Base-by-base conservation (phyloP, 2,329 filamentous ascomycete genomes). In the Trichoderma breve region DNA sequence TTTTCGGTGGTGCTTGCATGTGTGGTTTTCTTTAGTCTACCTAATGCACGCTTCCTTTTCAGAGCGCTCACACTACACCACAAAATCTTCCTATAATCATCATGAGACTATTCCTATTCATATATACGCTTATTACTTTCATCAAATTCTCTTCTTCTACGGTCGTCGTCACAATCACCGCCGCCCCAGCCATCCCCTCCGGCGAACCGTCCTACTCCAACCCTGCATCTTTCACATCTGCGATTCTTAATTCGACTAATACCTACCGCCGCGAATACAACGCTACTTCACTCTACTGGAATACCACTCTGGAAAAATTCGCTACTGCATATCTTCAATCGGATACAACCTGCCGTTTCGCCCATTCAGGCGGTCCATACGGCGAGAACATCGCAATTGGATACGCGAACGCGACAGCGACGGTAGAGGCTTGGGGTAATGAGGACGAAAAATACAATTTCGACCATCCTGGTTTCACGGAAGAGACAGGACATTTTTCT, bases 321-420 rank as follows among this genome's bases (percentile, higher is more conserved):
- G 90, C 91, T 0, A 73, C 75, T 4, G 76, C 82, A 1, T 93
- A 88, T 76, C 82, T 88, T 18, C 57, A 62, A 21, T 75, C 76
- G 62, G 87, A 26, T 74, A 76, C 68, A 71, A 75, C 77, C 72
- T 88, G 87, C 79, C 76, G 78, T 3, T 89, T 90, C 74, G 77
- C 81, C 66, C 89, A 91, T 81, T 88, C 83, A 74, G 85, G 86
- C 70, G 90, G 90, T 0, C 88, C 90, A 0, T 90, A 90, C 73
- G 92, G 92, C 76, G 92, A 95, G 82, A 95, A 94, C 80, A 85
- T 95, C 4, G 91, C 91, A 8, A 84, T 89, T 5, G 92, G 91
- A 4, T 93, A 89, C 78, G 74, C 83, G 0, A 89, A 91, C 76
- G 87, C 86, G 1, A 86, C 86, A 0, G 82, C 84, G 4, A 85